Percentiles rank a stretch among this genome's conserved stretches.
These are phyloP conservation scores for Garcia nutans DNA, from an alignment of 345 rosid genomes.

Conservation along the genomic window DNA sequence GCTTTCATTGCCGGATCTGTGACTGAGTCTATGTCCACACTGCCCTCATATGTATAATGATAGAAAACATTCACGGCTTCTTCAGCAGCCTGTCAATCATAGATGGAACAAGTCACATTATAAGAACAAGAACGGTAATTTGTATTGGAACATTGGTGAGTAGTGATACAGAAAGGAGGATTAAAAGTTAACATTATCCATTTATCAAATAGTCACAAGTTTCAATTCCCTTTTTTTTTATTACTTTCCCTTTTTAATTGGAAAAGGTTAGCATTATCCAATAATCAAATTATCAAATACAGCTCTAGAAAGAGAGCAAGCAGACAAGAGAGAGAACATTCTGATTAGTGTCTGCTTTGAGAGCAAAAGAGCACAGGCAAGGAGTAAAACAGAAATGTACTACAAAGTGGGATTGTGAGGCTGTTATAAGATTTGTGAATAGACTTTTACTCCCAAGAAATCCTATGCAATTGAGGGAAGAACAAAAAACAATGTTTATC, in stretches of 20 bases:
- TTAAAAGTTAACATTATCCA: background rate
- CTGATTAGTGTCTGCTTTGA: background rate
- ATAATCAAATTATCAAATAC: background rate
- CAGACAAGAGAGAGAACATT: background rate
- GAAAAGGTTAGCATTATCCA: no score
- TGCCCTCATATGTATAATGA: constrained; percentile 99
- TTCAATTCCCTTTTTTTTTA: background rate
- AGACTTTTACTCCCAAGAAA: background rate
- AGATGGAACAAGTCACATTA: constrained; percentile 18
- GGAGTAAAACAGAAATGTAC: no score
- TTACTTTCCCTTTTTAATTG: background rate
- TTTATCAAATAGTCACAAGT: background rate
- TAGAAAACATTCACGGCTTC: constrained; percentile 98
- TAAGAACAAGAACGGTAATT: background rate
- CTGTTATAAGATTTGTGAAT: background rate
- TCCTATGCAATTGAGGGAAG: background rate
- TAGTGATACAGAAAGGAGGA: background rate
- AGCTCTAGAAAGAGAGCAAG: background rate
- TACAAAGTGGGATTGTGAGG: background rate
- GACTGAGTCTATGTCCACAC: constrained; percentile 97
- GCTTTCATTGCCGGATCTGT: constrained; percentile 99
- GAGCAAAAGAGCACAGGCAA: background rate
- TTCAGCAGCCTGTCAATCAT: constrained; percentile 80
- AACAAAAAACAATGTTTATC: background rate
- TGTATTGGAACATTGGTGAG: background rate